Evolutionary conservation across 2,329 filamentous ascomycete genomes (phyloP), one percentile per base, ranked within the genome.

Genomic region (Aspergillus quadrilineatus): DNA sequence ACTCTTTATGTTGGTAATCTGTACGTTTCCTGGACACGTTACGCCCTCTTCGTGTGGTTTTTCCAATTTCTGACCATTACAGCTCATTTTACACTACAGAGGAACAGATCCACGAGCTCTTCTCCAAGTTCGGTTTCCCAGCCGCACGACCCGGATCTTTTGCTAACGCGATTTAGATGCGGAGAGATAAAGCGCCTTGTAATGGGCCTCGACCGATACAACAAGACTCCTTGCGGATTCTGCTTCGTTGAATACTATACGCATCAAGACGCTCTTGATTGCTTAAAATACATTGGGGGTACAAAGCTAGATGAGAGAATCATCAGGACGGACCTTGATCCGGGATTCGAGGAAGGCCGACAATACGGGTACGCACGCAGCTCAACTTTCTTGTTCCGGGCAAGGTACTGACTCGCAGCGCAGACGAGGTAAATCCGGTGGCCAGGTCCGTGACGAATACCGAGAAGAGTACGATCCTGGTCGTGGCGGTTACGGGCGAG

Each of bases 231-330:
- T 1, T 99, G 94, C 76, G 94, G 94, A 41, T 99, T 99, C 82
- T 99, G 94, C 81, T 99, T 99, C 71, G 94, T 99, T 69, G 94
- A 99, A 77, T 99, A 99, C 79, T 97, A 97, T 80, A 97, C 88
- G 30, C 94, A 97, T 74, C 89, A 96, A 71, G 94, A 99, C 74
- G 94, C 94, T 7, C 83, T 99, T 49, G 94, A 99, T 74, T 97
- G 93, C 77, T 88, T 99, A 87, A 99, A 97, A 78, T 99, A 97
- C 73, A 88, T 99, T 68, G 94, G 94, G 55, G 94, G 94, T 56
- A 99, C 94, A 36, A 99, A 99, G 80, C 84, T 99, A 45, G 94
- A 99, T 74, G 94, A 99, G 81, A 87, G 94, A 66, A 88, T 99
- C 70, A 97, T 99, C 70, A 84, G 94, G 58, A 96, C 93, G 26